Percentiles rank a stretch among this genome's conserved stretches.
Conservation (phyloP, 441 rosid species). For the Sinapis alba region DNA sequence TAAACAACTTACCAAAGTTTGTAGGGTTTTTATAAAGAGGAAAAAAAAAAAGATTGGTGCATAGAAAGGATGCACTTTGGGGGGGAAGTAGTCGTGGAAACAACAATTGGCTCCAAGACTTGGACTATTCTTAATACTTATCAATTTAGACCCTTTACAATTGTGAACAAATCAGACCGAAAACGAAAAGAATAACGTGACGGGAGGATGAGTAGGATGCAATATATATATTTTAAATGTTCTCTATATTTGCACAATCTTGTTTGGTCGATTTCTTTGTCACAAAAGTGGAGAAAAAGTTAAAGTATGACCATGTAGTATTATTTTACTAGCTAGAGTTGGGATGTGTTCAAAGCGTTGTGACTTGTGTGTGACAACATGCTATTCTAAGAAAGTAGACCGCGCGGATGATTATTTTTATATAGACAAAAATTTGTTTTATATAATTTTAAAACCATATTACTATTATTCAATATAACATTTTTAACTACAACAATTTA, state of each 20-base stretch:
- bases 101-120: conserved; percentile 34
- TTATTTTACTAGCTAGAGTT: conserved; percentile 11
- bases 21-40: conserved; percentile 7
- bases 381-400: too few species aligned
- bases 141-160: too few species aligned
- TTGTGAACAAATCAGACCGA: conserved; percentile 23
- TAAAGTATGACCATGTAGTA: conserved; percentile 15
- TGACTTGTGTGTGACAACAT: neutral
- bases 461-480: too few species aligned
- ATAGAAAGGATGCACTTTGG: conserved; percentile 11
- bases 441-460: too few species aligned
- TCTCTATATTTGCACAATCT: conserved; percentile 19
- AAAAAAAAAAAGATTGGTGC: conserved; percentile 11
- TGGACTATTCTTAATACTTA: conserved; percentile 30
- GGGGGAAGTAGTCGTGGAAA: conserved; percentile 37
- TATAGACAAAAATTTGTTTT: too few species aligned
- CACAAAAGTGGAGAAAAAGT: conserved; percentile 32
- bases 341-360: conserved; percentile 1
- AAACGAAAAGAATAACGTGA: conserved; percentile 30
- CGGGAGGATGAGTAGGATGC: conserved; percentile 37
- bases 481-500: too few species aligned
- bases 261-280: conserved; percentile 30
- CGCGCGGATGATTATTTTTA: too few species aligned
- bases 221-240: neutral
- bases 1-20: conserved; percentile 6